Evolutionary conservation across 371 early-diverging fungal species (phyloP).

Genomic region (Zychaea mexicana): DNA sequence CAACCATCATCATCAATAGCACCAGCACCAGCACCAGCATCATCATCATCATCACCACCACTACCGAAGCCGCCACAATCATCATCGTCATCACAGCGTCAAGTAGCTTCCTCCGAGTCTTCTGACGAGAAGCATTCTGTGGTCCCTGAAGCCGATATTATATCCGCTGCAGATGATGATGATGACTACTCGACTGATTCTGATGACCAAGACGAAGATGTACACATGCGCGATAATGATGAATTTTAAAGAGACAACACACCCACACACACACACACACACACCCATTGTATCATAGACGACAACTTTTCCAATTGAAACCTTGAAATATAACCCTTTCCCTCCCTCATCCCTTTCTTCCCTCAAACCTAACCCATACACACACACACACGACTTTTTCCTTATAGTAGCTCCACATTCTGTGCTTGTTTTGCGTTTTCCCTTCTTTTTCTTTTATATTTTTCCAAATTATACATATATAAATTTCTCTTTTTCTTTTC

Average conservation of each 20-base stretch:
- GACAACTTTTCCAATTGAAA: not conserved
- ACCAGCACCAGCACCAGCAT: not conserved
- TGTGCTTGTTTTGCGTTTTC: constrained; percentile 1
- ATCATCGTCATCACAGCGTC: not conserved
- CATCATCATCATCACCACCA: not conserved
- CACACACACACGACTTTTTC: too few relatives aligned
- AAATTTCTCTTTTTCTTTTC: not conserved
- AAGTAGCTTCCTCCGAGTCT: not conserved
- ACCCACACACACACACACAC: not conserved
- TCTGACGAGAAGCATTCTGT: not conserved
- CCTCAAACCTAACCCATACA: not conserved
- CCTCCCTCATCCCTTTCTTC: not conserved
- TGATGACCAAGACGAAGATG: constrained; percentile 4
- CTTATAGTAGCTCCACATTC: not conserved
- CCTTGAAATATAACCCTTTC: not conserved
- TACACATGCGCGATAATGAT: not conserved
- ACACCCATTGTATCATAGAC: not conserved
- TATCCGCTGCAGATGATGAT: not conserved
- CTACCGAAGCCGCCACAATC: not conserved
- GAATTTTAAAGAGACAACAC: not conserved
- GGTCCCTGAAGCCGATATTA: not conserved
- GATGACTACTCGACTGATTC: not conserved
- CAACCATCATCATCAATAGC: not conserved
- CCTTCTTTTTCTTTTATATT: not conserved
- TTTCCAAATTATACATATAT: not conserved